phyloP scores from a whole-genome alignment of 768 basidiomycete genomes.

The Amanita jacksonii region DNA sequence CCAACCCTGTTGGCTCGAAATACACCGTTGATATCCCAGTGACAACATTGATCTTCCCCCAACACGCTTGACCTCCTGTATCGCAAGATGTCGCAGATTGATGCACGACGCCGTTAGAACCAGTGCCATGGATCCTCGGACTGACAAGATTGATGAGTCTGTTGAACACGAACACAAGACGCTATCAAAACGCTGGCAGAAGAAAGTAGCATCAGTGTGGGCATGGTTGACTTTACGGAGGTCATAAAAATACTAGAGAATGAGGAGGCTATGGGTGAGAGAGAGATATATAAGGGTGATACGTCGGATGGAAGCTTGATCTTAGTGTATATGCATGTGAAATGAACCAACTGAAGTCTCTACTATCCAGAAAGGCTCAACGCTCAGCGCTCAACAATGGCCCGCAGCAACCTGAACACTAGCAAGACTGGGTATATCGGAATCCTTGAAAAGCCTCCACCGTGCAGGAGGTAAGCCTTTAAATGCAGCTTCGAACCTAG shows the following conservation, averaged over 20 bases:
- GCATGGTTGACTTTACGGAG: constrained; percentile 71
- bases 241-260: constrained; percentile 71
- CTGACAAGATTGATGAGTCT: constrained; percentile 96
- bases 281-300: constrained; percentile 82
- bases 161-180: constrained; percentile 85
- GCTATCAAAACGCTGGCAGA: constrained; percentile 68
- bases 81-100: constrained; percentile 78
- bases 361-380: too few relatives aligned
- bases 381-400: too few relatives aligned
- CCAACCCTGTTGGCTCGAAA: constrained; percentile 93
- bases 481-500: constrained; percentile 28
- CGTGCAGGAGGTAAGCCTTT: constrained; percentile 23
- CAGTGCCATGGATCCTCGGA: constrained; percentile 90
- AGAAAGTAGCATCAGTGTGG: constrained; percentile 80
- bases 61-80: constrained; percentile 92
- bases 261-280: constrained; percentile 85
- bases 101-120: constrained; percentile 96
- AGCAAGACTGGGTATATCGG: constrained; percentile 25
- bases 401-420: constrained; percentile 31
- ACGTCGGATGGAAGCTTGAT: constrained; percentile 43
- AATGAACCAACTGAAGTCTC: too few relatives aligned
- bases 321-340: too few relatives aligned
- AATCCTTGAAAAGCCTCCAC: constrained; percentile 26
- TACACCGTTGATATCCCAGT: constrained; percentile 90
- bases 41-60: constrained; percentile 98